A percentile compares a stretch with the other conserved stretches of the same genome.
Conservation (phyloP, 2,329 filamentous ascomycete genomes). For the Cucurbitaria berberidis region DNA sequence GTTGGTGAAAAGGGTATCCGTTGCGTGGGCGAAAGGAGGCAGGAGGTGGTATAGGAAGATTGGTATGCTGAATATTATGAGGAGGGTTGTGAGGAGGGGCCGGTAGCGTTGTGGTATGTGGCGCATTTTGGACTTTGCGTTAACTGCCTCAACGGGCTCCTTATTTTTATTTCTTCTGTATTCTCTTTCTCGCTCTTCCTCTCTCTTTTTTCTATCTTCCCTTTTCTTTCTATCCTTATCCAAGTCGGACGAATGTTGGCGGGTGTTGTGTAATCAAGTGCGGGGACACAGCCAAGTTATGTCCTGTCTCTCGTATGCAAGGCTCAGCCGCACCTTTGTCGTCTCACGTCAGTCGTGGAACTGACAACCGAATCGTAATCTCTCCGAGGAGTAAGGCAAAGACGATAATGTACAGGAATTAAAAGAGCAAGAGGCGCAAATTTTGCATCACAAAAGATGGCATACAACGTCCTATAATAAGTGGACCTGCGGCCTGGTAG, state of each 20-base stretch:
- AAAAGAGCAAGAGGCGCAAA: neutral
- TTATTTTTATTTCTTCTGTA: too few species aligned
- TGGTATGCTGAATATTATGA: constrained; percentile 9
- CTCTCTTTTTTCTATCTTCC: too few species aligned
- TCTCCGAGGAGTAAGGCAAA: neutral
- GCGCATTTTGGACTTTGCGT: neutral
- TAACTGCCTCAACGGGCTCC: neutral
- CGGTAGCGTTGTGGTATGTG: neutral
- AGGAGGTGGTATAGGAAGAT: constrained; percentile 15
- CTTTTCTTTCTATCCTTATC: too few species aligned
- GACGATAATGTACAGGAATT: neutral
- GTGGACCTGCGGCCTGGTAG: constrained; percentile 3
- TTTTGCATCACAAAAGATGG: neutral
- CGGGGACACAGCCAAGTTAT: constrained; percentile 8
- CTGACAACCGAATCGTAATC: neutral
- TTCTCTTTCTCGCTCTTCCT: neutral
- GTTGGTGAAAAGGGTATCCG: constrained; percentile 7
- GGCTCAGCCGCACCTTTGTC: neutral
- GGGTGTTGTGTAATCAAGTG: neutral
- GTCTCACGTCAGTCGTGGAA: neutral
- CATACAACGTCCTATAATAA: neutral
- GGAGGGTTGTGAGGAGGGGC: neutral
- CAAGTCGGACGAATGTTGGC: too few species aligned
- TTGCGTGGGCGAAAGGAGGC: constrained; percentile 13
- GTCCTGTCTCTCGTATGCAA: neutral